Evolutionary conservation across 2,329 filamentous ascomycete species (phyloP), one percentile per base, ranked within the genome.

Genomic region (Bipolaris oryzae): DNA sequence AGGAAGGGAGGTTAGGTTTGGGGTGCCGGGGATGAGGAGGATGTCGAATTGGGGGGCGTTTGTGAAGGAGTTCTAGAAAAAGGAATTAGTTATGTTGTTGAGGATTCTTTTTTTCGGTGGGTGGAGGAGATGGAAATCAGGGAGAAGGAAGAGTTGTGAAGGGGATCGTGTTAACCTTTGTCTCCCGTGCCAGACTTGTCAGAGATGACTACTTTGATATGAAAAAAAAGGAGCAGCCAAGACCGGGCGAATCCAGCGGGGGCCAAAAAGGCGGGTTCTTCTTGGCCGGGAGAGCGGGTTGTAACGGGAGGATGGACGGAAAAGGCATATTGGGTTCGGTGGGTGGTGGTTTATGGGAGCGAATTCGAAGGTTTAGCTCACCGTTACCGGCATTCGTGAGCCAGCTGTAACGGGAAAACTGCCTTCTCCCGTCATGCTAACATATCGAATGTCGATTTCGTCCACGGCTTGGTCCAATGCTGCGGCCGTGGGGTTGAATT

Each of bases 301-400:
- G 9, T 62, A 49, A 47, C 51, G 48, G 46, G 55, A 44, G 50
- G 61, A 45, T 46, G 42, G 42, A 31, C 3, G 10, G 2, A 31
- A 31, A 31, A 31, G 28, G 28, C 28, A 31, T 31, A 10, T 31
- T 10, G 25, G 25, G 25, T 28, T 28, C 25, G 53, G 50, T 25
- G 33, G 48, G 58, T 43, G 64, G 53, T 62, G 67, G 64, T 56
- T 48, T 63, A 60, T 64, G 55, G 57, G 57, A 66, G 63, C 66
- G 67, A 71, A 16, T 61, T 63, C 63, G 63, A 66, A 50, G 57
- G 57, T 63, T 55, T 63, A 70, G 68, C 71, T 75, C 69, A 76
- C 74, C 71, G 74, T 75, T 57, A 74, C 70, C 61, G 72, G 71
- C 63, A 76, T 74, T 47, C 73, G 69, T 50, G 68, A 64, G 55